Base-by-base conservation (phyloP, 768 basidiomycete species). In the Solioccasus polychromus region DNA sequence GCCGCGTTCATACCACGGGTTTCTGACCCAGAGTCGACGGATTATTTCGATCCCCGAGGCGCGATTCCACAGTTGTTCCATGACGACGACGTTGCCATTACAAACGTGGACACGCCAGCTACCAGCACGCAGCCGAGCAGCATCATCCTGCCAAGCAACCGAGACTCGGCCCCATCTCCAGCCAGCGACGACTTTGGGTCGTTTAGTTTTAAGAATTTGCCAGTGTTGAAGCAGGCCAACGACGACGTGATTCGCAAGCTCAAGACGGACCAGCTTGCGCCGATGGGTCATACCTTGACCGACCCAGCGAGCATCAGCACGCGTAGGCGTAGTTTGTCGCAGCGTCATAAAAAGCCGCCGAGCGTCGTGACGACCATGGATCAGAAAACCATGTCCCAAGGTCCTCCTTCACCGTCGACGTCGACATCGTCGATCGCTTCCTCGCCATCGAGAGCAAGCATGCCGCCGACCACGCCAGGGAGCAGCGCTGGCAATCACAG, bases 201-300 rank as follows among this genome's bases (percentile, higher is more conserved):
- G 0, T 99, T 99, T 73, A 92, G 87, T 68, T 99, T 93, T 79
- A 97, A 97, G 76, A 99, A 99, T 62, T 67, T 97, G 32, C 92
- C 92, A 0, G 80, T 96, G 7, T 71, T 98, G 66, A 99, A 98
- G 70, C 93, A 97, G 68, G 93, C 92, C 15, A 99, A 99, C 64
- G 96, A 99, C 68, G 94, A 98, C 62, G 84, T 98, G 55, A 96
- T 99, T 56, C 83, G 91, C 50, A 96, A 97, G 68, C 75, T 98
- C 60, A 87, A 90, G 68, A 89, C 88, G 2, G 95, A 97, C 53
- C 90, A 92, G 58, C 79, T 93, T 69, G 70, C 78, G 0, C 89
- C 91, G 11, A 75, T 93, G 32, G 69, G 80, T 0, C 88, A 92
- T 52, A 73, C 88, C 6, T 70, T 90, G 48, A 75, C 83, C 5